Conservation (phyloP, 2,329 filamentous ascomycete species). For the Pestalotiopsis sp. region DNA sequence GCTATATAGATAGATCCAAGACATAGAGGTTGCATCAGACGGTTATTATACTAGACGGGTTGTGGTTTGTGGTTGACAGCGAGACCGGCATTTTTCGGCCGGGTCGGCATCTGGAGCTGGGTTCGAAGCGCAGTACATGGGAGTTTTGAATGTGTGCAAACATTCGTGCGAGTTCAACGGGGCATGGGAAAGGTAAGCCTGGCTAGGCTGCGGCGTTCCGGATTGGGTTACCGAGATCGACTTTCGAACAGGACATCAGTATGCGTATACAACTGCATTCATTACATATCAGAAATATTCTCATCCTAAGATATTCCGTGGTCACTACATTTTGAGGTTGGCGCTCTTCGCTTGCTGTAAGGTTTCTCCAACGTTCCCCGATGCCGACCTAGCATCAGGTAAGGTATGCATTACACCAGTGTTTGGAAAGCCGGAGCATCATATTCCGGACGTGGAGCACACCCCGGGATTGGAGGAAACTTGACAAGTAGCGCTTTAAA, state of each 20-base stretch:
- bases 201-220: neutral
- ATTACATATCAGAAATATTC: neutral
- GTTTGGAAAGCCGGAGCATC: neutral
- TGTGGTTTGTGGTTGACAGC: neutral
- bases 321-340: neutral
- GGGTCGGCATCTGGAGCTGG: neutral
- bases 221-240: neutral
- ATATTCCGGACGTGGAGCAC: neutral
- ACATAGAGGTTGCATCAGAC: neutral
- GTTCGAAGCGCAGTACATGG: neutral
- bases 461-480: neutral
- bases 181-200: neutral
- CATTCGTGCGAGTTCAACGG: neutral
- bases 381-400: neutral
- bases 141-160: neutral
- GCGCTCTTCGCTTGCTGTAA: neutral
- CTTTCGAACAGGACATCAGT: neutral
- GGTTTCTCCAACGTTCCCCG: neutral
- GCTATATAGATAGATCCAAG: conserved; percentile 51
- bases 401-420: neutral
- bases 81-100: neutral
- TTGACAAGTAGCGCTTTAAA: neutral
- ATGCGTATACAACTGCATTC: neutral
- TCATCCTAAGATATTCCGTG: neutral
- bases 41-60: neutral